phyloP scores from a whole-genome alignment of 495 filamentous ascomycete species.

The Rusavskia elegans region DNA sequence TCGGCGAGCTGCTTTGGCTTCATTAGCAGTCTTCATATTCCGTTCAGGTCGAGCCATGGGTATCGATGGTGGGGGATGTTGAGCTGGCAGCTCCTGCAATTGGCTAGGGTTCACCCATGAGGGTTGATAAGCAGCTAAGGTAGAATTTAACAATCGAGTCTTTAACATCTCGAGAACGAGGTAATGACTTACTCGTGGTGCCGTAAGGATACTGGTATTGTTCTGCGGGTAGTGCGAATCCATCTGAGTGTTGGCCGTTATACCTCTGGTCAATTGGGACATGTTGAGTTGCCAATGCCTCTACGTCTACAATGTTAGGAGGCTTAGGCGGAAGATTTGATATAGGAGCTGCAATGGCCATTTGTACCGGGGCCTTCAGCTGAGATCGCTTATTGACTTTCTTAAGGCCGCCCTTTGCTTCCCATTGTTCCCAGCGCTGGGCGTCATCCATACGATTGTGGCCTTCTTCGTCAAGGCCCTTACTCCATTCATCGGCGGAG shows the following conservation, averaged over 20 bases:
- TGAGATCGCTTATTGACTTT: slow-evolving; percentile 4
- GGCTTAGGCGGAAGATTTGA: not conserved
- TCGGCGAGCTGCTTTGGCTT: slow-evolving; percentile 41
- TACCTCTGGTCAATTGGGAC: not conserved
- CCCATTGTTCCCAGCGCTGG: slow-evolving; percentile 57
- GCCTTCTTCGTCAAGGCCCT: slow-evolving; percentile 48
- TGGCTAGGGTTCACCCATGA: not conserved
- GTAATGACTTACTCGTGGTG: slow-evolving; percentile 3
- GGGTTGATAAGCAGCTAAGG: slow-evolving; percentile 3
- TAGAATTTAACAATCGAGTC: not conserved
- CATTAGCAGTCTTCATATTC: slow-evolving; percentile 28
- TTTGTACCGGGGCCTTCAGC: not conserved
- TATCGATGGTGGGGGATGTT: not conserved
- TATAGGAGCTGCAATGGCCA: not conserved
- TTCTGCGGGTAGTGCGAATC: not conserved
- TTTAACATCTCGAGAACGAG: not conserved
- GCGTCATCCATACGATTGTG: slow-evolving; percentile 36
- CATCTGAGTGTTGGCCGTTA: not conserved
- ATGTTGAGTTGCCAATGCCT: not conserved
- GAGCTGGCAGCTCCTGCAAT: not conserved
- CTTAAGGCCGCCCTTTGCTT: slow-evolving; percentile 28
- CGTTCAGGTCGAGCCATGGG: slow-evolving; percentile 19
- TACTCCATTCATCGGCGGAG: slow-evolving; percentile 56
- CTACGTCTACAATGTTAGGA: not conserved
- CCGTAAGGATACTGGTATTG: not conserved